Evolutionary conservation across 495 filamentous ascomycete genomes (phyloP).

Genomic region (Aspergillus carlsbadensis): DNA sequence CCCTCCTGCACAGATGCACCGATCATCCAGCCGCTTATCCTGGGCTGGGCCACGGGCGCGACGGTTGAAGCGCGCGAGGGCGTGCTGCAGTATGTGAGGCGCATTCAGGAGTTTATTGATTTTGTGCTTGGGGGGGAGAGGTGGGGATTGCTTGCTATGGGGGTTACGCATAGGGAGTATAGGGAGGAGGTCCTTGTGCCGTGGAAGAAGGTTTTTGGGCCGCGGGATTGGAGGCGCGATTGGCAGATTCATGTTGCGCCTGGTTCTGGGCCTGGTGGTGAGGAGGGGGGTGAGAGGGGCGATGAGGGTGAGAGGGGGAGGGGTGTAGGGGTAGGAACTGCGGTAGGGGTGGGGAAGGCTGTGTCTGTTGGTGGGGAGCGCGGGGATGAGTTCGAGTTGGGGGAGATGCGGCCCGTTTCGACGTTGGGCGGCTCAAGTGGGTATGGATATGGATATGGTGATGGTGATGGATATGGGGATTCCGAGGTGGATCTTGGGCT

Average conservation of each 20-base stretch:
- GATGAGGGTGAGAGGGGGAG: too few relatives aligned
- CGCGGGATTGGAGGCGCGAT: neutral
- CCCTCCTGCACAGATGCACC: neutral
- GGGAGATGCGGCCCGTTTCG: too few relatives aligned
- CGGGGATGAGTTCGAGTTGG: too few relatives aligned
- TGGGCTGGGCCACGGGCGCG: neutral
- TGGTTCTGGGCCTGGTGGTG: too few relatives aligned
- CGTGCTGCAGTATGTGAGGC: neutral
- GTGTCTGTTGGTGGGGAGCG: too few relatives aligned
- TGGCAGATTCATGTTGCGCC: constrained; percentile 3
- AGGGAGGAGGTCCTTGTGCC: neutral
- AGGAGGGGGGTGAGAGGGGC: too few relatives aligned
- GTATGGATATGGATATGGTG: too few relatives aligned
- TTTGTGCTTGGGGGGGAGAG: neutral
- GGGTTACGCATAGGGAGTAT: neutral
- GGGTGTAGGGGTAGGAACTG: too few relatives aligned
- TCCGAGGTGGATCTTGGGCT: too few relatives aligned
- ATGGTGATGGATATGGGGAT: too few relatives aligned
- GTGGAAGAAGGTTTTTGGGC: neutral
- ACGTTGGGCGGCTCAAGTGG: too few relatives aligned
- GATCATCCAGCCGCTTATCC: neutral
- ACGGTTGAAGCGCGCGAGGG: neutral
- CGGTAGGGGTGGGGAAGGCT: too few relatives aligned
- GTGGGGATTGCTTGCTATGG: neutral
- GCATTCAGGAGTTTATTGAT: neutral